phyloP scores from a whole-genome alignment of 1,139 yeast genomes.

The Saccharomyces hybrid region DNA sequence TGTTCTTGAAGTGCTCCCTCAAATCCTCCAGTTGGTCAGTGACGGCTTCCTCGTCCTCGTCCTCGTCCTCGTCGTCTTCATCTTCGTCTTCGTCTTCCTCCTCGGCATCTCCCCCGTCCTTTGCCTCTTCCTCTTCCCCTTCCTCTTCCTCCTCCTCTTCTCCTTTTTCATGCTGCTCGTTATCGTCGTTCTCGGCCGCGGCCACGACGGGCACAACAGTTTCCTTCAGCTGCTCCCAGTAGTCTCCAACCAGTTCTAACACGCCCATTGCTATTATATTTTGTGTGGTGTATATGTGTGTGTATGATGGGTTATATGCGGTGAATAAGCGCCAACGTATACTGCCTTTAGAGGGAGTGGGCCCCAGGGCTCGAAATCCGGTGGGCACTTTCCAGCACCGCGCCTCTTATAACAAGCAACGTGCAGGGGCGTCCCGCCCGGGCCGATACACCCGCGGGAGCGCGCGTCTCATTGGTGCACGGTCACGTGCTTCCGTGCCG shows the following conservation, averaged over 20 bases:
- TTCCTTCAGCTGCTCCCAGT: conserved; percentile 69
- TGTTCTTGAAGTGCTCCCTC: conserved; percentile 59
- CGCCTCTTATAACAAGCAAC: neutral
- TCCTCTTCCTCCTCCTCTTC: conserved; percentile 9
- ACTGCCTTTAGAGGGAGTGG: neutral
- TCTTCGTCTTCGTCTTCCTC: conserved; percentile 45
- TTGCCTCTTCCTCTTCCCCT: conserved; percentile 29
- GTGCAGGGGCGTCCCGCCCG: neutral
- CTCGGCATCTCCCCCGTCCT: conserved; percentile 28
- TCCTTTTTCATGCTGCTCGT: conserved; percentile 8
- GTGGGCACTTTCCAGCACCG: neutral
- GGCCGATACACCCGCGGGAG: neutral
- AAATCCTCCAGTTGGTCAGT: conserved; percentile 63
- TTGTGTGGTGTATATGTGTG: conserved; percentile 32
- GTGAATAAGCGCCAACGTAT: neutral
- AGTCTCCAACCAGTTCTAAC: conserved; percentile 50
- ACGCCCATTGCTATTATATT: conserved; percentile 24
- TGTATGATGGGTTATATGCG: conserved; percentile 17
- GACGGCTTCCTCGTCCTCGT: conserved; percentile 69
- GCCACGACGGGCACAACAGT: conserved; percentile 74
- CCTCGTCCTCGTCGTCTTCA: conserved; percentile 66
- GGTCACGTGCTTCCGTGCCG: conserved; percentile 5
- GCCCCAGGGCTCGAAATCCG: neutral
- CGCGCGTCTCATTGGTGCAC: neutral
- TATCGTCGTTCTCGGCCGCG: conserved; percentile 57